Conservation (phyloP, 768 basidiomycete genomes). For the Mycena polygramma region DNA sequence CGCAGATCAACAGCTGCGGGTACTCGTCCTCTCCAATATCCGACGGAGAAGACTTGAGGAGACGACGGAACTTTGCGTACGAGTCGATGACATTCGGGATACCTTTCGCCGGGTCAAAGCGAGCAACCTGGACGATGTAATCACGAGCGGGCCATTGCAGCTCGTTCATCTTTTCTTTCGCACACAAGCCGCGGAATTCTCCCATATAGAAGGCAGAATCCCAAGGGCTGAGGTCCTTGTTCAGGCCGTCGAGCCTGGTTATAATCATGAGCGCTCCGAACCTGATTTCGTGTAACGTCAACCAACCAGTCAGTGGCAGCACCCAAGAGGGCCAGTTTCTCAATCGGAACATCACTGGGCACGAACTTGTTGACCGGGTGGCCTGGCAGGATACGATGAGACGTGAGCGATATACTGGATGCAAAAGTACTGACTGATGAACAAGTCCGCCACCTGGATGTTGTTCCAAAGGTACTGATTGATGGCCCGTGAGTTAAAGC, state of each 20-base stretch:
- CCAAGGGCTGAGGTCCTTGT: constrained; percentile 88
- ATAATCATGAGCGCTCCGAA: no score
- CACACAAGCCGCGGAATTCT: constrained; percentile 83
- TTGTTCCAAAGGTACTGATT: constrained; percentile 91
- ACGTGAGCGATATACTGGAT: background rate
- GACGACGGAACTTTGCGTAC: constrained; percentile 84
- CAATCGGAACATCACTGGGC: constrained; percentile 82
- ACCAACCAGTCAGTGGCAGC: constrained; percentile 89
- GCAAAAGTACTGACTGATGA: constrained; percentile 72
- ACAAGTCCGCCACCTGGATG: constrained; percentile 90
- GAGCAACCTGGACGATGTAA: constrained; percentile 93
- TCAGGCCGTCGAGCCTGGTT: constrained; percentile 89
- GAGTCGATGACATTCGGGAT: constrained; percentile 89
- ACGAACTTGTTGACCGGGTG: constrained; percentile 97
- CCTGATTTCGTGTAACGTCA: background rate
- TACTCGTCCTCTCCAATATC: constrained; percentile 62
- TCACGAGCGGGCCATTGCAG: constrained; percentile 85
- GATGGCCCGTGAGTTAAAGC: background rate
- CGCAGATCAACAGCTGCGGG: constrained; percentile 86
- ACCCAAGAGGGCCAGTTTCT: constrained; percentile 80
- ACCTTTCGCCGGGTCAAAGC: constrained; percentile 83
- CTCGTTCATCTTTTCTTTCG: constrained; percentile 85
- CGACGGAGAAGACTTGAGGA: constrained; percentile 62
- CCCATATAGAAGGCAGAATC: constrained; percentile 92
- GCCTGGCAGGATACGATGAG: constrained; percentile 48